phyloP scores from a whole-genome alignment of 345 rosid species.

The Citrus trifoliata region DNA sequence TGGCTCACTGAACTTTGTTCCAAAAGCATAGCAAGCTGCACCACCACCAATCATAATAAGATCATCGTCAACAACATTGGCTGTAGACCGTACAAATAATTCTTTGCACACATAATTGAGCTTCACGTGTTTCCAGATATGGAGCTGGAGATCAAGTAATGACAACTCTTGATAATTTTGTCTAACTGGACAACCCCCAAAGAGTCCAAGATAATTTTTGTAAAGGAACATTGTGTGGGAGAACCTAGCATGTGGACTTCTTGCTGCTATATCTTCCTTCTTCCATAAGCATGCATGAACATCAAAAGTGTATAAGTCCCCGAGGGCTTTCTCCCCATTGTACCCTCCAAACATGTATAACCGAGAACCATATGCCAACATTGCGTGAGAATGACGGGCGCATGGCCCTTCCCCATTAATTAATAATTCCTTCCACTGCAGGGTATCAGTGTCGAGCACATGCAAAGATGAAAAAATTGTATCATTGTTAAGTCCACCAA shows the following conservation, averaged over 20 bases:
- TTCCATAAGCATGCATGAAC: slow-evolving; percentile 54
- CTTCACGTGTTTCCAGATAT: slow-evolving; percentile 59
- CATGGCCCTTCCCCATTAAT: slow-evolving; percentile 61
- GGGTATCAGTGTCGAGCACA: slow-evolving; percentile 44
- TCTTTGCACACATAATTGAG: slow-evolving; percentile 61
- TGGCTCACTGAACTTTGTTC: slow-evolving; percentile 88
- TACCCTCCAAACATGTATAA: slow-evolving; percentile 80
- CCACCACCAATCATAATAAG: slow-evolving; percentile 88
- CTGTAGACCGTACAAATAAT: slow-evolving; percentile 70
- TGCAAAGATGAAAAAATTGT: slow-evolving; percentile 54
- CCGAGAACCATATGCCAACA: slow-evolving; percentile 64
- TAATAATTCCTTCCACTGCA: slow-evolving; percentile 62
- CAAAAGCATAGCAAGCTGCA: slow-evolving; percentile 96
- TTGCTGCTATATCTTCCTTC: slow-evolving; percentile 62
- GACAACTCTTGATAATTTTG: slow-evolving; percentile 69
- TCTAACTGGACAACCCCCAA: slow-evolving; percentile 90
- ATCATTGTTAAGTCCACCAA: slow-evolving; percentile 70
- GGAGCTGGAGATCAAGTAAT: slow-evolving; percentile 54
- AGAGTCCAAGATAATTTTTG: slow-evolving; percentile 58
- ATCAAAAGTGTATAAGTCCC: slow-evolving; percentile 81
- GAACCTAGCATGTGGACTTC: slow-evolving; percentile 76
- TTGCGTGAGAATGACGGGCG: slow-evolving; percentile 85
- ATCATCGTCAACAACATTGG: slow-evolving; percentile 66
- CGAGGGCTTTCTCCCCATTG: slow-evolving; percentile 66
- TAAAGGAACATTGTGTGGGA: slow-evolving; percentile 87